phyloP scores from a whole-genome alignment of 179 eudicot genomes.

The Patellifolia procumbens region DNA sequence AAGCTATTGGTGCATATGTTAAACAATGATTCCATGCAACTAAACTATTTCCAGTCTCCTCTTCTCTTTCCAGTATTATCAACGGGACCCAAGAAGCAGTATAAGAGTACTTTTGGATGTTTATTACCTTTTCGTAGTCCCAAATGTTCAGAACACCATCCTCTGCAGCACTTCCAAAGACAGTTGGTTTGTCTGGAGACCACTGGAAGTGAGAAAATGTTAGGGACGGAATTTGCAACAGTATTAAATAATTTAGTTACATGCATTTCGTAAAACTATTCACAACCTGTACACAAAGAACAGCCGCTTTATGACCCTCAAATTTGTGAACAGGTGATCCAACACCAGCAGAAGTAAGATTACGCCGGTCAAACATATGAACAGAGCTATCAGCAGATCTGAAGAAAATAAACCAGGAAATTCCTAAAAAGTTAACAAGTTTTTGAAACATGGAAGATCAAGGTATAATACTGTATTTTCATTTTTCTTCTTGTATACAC shows the following conservation, averaged over 20 bases:
- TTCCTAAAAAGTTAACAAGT: no score
- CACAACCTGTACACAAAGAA: constrained; percentile 89
- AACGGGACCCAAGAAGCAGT: background rate
- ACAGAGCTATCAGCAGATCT: constrained; percentile 95
- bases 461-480: background rate
- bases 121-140: constrained; percentile 79
- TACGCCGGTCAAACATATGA: constrained; percentile 92
- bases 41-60: background rate
- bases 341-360: constrained; percentile 70
- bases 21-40: background rate
- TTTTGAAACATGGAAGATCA: no score
- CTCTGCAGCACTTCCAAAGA: constrained; percentile 99
- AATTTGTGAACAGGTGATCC: constrained; percentile 82
- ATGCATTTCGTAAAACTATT: constrained; percentile 7
- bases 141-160: constrained; percentile 91
- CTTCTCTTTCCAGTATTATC: background rate
- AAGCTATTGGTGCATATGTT: constrained; percentile 2
- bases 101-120: background rate
- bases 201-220: constrained; percentile 55
- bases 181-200: constrained; percentile 94
- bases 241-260: constrained; percentile 11
- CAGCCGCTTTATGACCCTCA: constrained; percentile 88
- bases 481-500: background rate
- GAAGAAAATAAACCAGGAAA: constrained; percentile 19
- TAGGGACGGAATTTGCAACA: constrained; percentile 5